phyloP scores from a whole-genome alignment of 257 asterid genomes.

The Petunia secreta region DNA sequence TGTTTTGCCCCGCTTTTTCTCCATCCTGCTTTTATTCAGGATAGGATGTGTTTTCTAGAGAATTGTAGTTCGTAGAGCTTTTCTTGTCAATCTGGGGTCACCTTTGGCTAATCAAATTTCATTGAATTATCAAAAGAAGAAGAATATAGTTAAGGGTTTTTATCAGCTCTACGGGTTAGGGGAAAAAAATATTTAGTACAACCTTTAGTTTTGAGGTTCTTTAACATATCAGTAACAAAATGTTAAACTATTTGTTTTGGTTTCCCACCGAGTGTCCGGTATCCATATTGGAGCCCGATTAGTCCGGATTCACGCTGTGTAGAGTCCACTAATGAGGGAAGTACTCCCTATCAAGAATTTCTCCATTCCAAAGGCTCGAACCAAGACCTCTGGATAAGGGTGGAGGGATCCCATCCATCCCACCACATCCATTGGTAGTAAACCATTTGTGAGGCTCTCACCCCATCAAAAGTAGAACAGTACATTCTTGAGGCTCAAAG shows the following conservation, averaged over 20 bases:
- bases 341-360: too few species aligned
- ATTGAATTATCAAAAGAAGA: neutral
- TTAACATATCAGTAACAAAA: too few species aligned
- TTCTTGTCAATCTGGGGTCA: slow-evolving; percentile 16
- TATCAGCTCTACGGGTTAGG: neutral
- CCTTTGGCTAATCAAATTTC: slow-evolving; percentile 9
- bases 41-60: neutral
- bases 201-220: neutral
- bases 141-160: neutral
- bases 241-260: too few species aligned
- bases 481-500: neutral
- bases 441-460: neutral
- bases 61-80: slow-evolving; percentile 7
- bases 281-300: too few species aligned
- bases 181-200: neutral
- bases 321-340: too few species aligned
- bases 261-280: too few species aligned
- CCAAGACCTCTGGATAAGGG: too few species aligned
- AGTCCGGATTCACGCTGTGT: too few species aligned
- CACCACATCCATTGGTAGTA: neutral
- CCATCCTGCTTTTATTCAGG: neutral
- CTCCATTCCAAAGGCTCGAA: too few species aligned
- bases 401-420: too few species aligned
- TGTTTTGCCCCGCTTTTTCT: neutral
- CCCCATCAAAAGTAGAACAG: neutral